phyloP scores from a whole-genome alignment of 1,139 yeast species.

The Eremothecium gossypii region DNA sequence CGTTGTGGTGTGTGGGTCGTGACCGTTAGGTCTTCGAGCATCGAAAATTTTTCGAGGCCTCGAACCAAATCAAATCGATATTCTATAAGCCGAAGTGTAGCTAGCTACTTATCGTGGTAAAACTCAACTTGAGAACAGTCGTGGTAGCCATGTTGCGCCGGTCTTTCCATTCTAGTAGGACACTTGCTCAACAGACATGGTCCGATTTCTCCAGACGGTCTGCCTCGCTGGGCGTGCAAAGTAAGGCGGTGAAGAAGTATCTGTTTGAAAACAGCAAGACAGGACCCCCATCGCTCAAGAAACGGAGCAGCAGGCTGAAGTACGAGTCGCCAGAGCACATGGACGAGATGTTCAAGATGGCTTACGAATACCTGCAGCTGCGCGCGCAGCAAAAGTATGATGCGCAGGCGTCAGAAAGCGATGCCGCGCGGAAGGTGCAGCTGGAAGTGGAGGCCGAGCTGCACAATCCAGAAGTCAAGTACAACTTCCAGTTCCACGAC shows the following conservation, averaged over 20 bases:
- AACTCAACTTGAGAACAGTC: no score
- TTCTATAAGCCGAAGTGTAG: no score
- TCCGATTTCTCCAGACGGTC: conserved; percentile 20
- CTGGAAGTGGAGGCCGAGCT: conserved; percentile 48
- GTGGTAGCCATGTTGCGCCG: conserved; percentile 13
- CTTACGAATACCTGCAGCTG: conserved; percentile 50
- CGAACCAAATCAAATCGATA: no score
- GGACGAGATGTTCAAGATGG: conserved; percentile 61
- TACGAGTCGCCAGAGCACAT: conserved; percentile 64
- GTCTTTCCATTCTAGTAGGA: conserved; percentile 11
- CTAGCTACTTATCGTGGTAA: no score
- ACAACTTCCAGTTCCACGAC: conserved; percentile 43
- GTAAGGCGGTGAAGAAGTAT: conserved; percentile 15
- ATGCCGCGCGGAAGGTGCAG: conserved; percentile 23
- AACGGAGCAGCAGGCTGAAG: conserved; percentile 36
- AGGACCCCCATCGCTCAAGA: conserved; percentile 39
- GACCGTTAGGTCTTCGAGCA: no score
- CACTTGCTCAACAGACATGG: conserved; percentile 14
- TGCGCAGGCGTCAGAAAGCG: conserved; percentile 19
- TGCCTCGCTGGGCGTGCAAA: conserved; percentile 15
- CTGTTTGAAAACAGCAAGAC: conserved; percentile 13
- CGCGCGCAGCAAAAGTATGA: conserved; percentile 31
- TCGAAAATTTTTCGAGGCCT: no score
- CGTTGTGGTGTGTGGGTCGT: no score
- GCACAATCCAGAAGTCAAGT: conserved; percentile 74